These are phyloP conservation scores for Paxillus ammoniavirescens DNA, from an alignment of 768 basidiomycete genomes.

Conservation along the genomic window DNA sequence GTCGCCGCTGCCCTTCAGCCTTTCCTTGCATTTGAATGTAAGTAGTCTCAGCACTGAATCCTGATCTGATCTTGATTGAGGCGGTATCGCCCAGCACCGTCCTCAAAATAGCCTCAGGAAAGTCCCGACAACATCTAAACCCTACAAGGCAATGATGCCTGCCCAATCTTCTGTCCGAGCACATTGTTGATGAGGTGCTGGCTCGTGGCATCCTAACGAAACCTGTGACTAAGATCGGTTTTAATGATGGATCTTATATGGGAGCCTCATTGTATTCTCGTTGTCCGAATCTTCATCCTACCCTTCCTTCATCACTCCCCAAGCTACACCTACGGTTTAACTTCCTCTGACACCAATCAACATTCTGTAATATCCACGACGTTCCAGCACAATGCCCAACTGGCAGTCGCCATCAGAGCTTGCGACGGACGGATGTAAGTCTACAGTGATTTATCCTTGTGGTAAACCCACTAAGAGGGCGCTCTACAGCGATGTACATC, in stretches of 20 bases:
- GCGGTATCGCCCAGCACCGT: no score
- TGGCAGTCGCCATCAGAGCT: constrained; percentile 41
- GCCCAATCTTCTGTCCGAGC: no score
- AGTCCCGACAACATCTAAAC: no score
- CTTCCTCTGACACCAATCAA: not conserved
- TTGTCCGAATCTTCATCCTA: not conserved
- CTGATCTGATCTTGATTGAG: no score
- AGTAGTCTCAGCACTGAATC: no score
- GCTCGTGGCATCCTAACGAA: no score
- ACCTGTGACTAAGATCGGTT: no score
- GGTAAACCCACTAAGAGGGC: not conserved
- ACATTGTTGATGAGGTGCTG: no score
- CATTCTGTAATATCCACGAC: not conserved
- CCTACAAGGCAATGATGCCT: no score
- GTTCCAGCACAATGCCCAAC: constrained; percentile 32
- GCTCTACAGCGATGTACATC: constrained; percentile 34
- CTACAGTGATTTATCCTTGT: not conserved
- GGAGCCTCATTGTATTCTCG: not conserved
- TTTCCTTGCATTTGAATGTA: no score
- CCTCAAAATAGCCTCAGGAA: no score
- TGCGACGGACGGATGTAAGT: constrained; percentile 36
- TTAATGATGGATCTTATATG: constrained; percentile 10
- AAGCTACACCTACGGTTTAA: not conserved
- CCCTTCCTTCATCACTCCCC: not conserved
- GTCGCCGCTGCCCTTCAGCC: no score